Percentiles rank a stretch among this genome's conserved stretches.
These are phyloP conservation scores for Colletotrichum somersetense DNA, from an alignment of 2,329 filamentous ascomycete species.

Conservation along the genomic window DNA sequence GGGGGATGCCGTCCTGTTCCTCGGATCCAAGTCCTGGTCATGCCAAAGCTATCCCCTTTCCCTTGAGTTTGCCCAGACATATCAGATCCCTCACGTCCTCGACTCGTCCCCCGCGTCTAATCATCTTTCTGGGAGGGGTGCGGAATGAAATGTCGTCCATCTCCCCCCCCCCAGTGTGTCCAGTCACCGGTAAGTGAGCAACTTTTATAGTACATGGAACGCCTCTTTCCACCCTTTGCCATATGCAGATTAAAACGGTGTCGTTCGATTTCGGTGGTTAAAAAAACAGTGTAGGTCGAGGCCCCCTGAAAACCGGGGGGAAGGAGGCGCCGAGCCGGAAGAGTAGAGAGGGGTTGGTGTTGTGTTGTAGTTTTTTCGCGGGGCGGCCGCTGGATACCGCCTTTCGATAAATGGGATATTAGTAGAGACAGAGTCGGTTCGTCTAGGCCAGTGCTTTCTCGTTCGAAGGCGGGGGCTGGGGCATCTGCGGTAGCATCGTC, in stretches of 20 bases:
- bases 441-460: slow-evolving; percentile 51
- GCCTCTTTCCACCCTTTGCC: slow-evolving; percentile 23
- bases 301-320: background rate
- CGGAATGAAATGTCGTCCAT: no score
- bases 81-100: background rate
- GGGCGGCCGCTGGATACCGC: slow-evolving; percentile 9
- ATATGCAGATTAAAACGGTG: slow-evolving; percentile 31
- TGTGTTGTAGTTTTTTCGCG: slow-evolving; percentile 3
- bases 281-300: slow-evolving; percentile 23
- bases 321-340: slow-evolving; percentile 11
- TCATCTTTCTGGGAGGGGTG: background rate
- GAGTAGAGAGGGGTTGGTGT: slow-evolving; percentile 40
- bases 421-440: background rate
- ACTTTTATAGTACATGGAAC: slow-evolving; percentile 41
- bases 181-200: slow-evolving; percentile 16
- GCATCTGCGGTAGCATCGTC: slow-evolving; percentile 44
- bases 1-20: slow-evolving; percentile 19
- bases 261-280: slow-evolving; percentile 8
- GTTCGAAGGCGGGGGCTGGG: slow-evolving; percentile 49
- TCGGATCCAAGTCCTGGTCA: slow-evolving; percentile 16
- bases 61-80: slow-evolving; percentile 5
- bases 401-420: slow-evolving; percentile 13
- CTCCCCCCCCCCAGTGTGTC: background rate
- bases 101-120: background rate
- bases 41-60: background rate